Conservation (phyloP, 2,329 filamentous ascomycete genomes). For the Bipolaris bicolor region DNA sequence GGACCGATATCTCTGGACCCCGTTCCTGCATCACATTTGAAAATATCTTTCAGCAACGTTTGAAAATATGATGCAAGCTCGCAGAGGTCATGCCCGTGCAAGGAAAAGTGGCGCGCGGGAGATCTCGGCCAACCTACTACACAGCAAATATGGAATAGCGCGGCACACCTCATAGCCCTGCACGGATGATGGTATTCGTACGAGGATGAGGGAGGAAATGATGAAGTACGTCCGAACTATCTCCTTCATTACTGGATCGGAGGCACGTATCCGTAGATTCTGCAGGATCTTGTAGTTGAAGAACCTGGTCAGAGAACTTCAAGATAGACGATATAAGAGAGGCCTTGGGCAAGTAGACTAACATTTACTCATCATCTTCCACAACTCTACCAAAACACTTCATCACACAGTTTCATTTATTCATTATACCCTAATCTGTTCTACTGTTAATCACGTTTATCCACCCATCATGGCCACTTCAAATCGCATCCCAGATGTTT, state of each 20-base stretch:
- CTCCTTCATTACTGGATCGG: not conserved
- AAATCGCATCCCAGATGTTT: constrained; percentile 21
- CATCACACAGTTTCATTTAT: not conserved
- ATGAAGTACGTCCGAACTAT: not conserved
- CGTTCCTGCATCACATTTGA: not conserved
- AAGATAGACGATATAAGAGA: not conserved
- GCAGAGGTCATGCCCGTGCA: not conserved
- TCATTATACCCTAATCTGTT: not conserved
- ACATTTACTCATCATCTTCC: not conserved
- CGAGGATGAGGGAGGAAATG: not conserved
- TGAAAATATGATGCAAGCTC: not conserved
- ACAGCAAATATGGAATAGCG: not conserved
- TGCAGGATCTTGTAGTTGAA: not conserved
- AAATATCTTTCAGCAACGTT: not conserved
- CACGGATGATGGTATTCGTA: not conserved
- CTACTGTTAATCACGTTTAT: too few species aligned
- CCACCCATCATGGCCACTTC: not conserved
- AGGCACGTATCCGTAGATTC: not conserved
- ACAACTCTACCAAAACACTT: not conserved
- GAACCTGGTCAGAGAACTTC: not conserved
- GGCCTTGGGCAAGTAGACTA: not conserved
- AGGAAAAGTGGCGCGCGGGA: not conserved
- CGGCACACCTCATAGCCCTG: not conserved
- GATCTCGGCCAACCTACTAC: not conserved
- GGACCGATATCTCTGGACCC: not conserved